A percentile compares a stretch with the other conserved stretches of the same genome.
phyloP scores from a whole-genome alignment of 2,329 filamentous ascomycete species.

The Immersiporthe knoxdaviesiana region DNA sequence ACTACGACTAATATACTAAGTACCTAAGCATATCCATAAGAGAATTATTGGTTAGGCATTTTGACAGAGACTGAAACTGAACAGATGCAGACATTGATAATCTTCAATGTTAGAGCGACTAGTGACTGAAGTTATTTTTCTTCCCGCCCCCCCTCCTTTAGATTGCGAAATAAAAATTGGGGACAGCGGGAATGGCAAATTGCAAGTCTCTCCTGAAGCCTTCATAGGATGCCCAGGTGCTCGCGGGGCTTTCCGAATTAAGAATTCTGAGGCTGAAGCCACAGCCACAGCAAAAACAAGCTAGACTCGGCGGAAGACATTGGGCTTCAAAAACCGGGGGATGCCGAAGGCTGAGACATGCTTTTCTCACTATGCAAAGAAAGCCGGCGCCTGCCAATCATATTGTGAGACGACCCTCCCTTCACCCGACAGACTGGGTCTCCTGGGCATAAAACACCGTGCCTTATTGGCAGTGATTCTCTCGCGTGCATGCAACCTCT shows the following conservation, averaged over 20 bases:
- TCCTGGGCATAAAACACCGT: background rate
- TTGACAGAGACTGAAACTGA: no score
- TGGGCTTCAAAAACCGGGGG: background rate
- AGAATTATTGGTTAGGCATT: background rate
- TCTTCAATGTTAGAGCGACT: background rate
- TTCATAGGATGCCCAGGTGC: background rate
- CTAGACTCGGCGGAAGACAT: background rate
- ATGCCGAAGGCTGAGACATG: slow-evolving; percentile 15
- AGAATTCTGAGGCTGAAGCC: background rate
- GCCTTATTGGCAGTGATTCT: background rate
- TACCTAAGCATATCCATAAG: background rate
- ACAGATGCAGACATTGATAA: background rate
- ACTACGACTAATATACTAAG: background rate
- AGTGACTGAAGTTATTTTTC: background rate
- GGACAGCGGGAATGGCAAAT: no score
- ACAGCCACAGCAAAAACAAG: background rate
- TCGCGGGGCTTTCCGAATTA: background rate
- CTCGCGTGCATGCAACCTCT: background rate
- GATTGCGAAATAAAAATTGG: no score
- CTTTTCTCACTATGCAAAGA: background rate
- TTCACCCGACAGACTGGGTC: background rate
- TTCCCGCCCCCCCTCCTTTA: no score
- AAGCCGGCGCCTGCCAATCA: background rate
- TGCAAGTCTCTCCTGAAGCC: no score
- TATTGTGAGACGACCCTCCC: background rate